These are phyloP conservation scores for Quercus aquifolioides DNA, from an alignment of 306 rosid species.

Conservation along the genomic window DNA sequence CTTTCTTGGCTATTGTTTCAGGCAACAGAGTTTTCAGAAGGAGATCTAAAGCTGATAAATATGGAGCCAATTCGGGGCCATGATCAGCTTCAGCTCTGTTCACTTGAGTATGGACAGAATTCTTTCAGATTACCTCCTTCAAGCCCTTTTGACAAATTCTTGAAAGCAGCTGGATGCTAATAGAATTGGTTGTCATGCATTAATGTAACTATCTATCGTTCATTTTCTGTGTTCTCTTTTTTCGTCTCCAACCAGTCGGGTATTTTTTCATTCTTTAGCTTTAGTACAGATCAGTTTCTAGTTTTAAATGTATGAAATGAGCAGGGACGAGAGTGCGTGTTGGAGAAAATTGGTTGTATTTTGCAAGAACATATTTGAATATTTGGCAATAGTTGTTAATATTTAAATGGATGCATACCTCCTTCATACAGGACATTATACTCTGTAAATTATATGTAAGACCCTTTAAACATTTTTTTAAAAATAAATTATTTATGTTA, in stretches of 20 bases:
- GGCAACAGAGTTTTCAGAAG: constrained; percentile 48
- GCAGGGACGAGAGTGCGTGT: not conserved
- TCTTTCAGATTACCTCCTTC: constrained; percentile 80
- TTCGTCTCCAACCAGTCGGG: constrained; percentile 3
- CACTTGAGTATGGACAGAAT: constrained; percentile 47
- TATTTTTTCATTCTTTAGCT: constrained; percentile 39
- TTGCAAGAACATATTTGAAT: not conserved
- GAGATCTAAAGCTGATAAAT: constrained; percentile 38
- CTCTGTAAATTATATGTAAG: not conserved
- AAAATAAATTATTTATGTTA: not conserved
- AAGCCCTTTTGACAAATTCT: constrained; percentile 85
- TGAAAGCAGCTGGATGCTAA: constrained; percentile 89
- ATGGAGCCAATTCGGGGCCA: constrained; percentile 35
- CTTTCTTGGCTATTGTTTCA: constrained; percentile 29
- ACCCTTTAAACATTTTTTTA: not conserved
- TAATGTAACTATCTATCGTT: constrained; percentile 17
- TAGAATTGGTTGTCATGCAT: constrained; percentile 10
- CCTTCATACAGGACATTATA: not conserved
- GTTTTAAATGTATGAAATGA: constrained; percentile 14
- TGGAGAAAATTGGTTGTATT: not conserved
- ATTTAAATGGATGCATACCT: not conserved
- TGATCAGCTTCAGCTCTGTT: constrained; percentile 44
- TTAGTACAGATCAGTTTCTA: constrained; percentile 13
- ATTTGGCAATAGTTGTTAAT: constrained; percentile 6
- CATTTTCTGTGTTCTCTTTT: not conserved